phyloP scores from a whole-genome alignment of 2,329 filamentous ascomycete genomes.

The Aspergillus viridinutans region DNA sequence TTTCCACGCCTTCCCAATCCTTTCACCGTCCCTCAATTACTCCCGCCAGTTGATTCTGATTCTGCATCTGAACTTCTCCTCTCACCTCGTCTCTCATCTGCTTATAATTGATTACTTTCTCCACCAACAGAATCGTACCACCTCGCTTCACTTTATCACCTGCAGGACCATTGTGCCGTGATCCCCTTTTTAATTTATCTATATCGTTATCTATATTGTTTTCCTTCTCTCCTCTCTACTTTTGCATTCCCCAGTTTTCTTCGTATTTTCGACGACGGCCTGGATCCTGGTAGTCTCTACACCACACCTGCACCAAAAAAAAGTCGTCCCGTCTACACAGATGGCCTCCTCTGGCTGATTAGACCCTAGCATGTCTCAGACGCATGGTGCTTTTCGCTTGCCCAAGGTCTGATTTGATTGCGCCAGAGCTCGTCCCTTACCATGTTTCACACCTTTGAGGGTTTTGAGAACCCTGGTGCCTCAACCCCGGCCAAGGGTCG shows the following conservation, averaged over 20 bases:
- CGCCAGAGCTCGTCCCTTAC: slow-evolving; percentile 6
- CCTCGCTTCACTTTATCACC: neutral
- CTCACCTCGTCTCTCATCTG: neutral
- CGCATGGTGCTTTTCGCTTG: slow-evolving; percentile 10
- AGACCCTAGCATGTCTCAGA: slow-evolving; percentile 9
- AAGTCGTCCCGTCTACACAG: neutral
- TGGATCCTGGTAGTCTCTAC: slow-evolving; percentile 2
- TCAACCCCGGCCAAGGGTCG: slow-evolving; percentile 26
- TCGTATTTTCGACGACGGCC: slow-evolving; percentile 5
- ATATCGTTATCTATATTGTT: neutral
- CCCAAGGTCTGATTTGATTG: neutral
- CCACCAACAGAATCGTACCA: neutral
- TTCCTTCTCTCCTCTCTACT: neutral
- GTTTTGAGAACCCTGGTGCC: slow-evolving; percentile 33
- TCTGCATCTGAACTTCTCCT: neutral
- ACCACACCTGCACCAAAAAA: slow-evolving; percentile 2
- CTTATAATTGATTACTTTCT: neutral
- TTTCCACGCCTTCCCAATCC: neutral
- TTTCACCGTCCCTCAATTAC: neutral
- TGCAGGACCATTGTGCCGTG: neutral
- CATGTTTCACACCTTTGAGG: slow-evolving; percentile 43
- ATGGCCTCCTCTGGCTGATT: slow-evolving; percentile 7
- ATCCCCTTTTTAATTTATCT: neutral
- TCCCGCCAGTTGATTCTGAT: neutral
- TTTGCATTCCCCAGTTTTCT: neutral